Percentiles rank a stretch among this genome's conserved stretches.
Conservation (phyloP, 352 stramenopile genomes). For the Saprolegnia parasitica region DNA sequence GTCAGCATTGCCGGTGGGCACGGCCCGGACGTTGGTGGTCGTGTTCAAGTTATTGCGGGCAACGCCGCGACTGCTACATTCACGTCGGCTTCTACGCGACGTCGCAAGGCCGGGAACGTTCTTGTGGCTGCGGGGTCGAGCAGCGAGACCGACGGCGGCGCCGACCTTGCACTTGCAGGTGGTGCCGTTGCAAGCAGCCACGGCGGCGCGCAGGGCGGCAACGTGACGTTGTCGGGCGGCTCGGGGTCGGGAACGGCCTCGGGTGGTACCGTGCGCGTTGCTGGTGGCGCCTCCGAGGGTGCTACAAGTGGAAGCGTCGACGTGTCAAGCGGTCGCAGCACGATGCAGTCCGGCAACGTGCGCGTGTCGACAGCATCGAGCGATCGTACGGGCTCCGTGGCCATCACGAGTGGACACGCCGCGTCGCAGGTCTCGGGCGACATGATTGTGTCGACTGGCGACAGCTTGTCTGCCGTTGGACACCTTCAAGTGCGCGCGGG, state of each 20-base stretch:
- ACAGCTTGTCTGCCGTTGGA: not conserved
- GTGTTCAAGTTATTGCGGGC: not conserved
- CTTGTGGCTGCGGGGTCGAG: not conserved
- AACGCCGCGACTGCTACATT: not conserved
- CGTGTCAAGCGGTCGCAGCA: no score
- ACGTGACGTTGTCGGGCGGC: not conserved
- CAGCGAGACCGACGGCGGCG: not conserved
- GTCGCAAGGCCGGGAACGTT: not conserved
- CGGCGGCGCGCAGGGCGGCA: not conserved
- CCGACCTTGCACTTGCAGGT: not conserved
- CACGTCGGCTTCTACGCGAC: no score
- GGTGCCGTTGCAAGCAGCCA: not conserved
- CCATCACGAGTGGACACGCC: not conserved
- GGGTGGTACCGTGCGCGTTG: not conserved
- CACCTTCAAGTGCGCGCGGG: not conserved
- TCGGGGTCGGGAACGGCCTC: not conserved
- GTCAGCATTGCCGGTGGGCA: slow-evolving; percentile 6
- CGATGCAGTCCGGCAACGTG: no score
- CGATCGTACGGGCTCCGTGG: not conserved
- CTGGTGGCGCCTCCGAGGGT: not conserved
- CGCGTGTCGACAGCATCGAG: no score
- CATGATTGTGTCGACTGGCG: not conserved
- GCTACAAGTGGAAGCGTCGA: not conserved
- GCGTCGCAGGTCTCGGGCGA: no score
- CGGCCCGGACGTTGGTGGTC: not conserved